Conservation (phyloP, 306 rosid genomes). For the Argentina anserina region DNA sequence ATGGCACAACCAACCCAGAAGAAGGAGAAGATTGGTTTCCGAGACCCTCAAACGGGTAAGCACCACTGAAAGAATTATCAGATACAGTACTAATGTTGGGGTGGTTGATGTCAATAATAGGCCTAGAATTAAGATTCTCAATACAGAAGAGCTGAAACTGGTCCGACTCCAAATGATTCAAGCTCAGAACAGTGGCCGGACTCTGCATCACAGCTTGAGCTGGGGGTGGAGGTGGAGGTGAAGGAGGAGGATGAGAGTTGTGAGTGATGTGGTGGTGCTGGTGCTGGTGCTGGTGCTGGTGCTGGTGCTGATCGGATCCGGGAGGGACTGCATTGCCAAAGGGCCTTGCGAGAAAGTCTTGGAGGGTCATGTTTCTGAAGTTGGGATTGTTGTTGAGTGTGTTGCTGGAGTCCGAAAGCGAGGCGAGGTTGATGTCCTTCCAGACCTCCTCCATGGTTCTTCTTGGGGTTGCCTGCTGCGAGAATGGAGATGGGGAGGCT, state of each 20-base stretch:
- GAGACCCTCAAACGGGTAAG: conserved; percentile 25
- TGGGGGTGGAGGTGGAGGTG: neutral
- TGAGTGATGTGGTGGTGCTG: neutral
- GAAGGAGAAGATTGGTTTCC: conserved; percentile 14
- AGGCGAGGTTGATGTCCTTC: conserved; percentile 59
- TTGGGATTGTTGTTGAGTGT: conserved; percentile 10
- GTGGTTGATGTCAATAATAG: neutral
- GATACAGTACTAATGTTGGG: conserved; percentile 14
- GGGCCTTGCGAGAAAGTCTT: conserved; percentile 63
- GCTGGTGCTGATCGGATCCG: neutral
- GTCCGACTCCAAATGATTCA: conserved; percentile 29
- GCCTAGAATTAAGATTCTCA: neutral
- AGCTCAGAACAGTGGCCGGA: conserved; percentile 43
- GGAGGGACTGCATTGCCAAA: conserved; percentile 16
- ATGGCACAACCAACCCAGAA: conserved; percentile 16
- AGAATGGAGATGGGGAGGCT: neutral
- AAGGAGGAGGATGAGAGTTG: conserved; percentile 10
- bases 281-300: neutral
- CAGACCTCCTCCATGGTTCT: conserved; percentile 68
- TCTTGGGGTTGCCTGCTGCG: neutral
- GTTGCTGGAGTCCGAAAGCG: conserved; percentile 23
- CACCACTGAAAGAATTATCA: neutral
- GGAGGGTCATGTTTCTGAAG: conserved; percentile 36
- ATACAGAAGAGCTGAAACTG: conserved; percentile 23
- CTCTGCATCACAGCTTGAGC: conserved; percentile 7